Evolutionary conservation across 176 grass and related monocot species (phyloP).

Genomic region (Musa beccarii): DNA sequence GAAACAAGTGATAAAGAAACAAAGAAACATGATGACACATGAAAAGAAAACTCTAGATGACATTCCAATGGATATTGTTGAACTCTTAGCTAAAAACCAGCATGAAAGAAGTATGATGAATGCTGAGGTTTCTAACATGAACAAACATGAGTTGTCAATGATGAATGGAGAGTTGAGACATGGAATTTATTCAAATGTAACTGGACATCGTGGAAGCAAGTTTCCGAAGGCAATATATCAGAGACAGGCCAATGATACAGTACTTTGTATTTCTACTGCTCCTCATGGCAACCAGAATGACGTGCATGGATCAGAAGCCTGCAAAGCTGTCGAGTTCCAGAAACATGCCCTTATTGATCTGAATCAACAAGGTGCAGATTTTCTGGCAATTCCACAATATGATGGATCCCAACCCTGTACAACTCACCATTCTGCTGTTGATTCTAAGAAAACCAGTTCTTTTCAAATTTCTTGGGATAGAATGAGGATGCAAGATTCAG

Average conservation of each 20-base stretch:
- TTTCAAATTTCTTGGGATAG: slow-evolving; percentile 11
- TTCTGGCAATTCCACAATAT: slow-evolving; percentile 20
- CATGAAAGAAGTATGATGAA: slow-evolving; percentile 37
- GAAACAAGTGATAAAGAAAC: slow-evolving; percentile 11
- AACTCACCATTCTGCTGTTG: not conserved
- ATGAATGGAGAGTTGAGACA: slow-evolving; percentile 23
- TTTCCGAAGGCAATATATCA: slow-evolving; percentile 8
- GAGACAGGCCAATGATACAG: slow-evolving; percentile 24
- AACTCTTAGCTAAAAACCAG: slow-evolving; percentile 64
- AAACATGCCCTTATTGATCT: slow-evolving; percentile 7
- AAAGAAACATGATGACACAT: slow-evolving; percentile 18
- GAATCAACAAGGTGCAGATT: slow-evolving; percentile 14
- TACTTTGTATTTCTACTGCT: slow-evolving; percentile 2
- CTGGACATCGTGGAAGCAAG: slow-evolving; percentile 21
- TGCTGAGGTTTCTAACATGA: slow-evolving; percentile 20
- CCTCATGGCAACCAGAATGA: too few species aligned
- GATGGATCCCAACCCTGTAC: slow-evolving; percentile 22
- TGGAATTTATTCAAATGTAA: slow-evolving; percentile 20
- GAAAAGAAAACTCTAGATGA: slow-evolving; percentile 38
- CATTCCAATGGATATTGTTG: slow-evolving; percentile 83
- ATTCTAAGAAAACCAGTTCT: not conserved
- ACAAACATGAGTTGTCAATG: not conserved
- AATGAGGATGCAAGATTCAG: slow-evolving; percentile 23
- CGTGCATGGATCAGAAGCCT: slow-evolving; percentile 17
- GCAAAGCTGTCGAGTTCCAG: not conserved